A percentile compares a stretch with the other conserved stretches of the same genome.
These are phyloP conservation scores for Proliferodiscus dingleyae DNA, from an alignment of 2,329 filamentous ascomycete species.

Conservation along the genomic window DNA sequence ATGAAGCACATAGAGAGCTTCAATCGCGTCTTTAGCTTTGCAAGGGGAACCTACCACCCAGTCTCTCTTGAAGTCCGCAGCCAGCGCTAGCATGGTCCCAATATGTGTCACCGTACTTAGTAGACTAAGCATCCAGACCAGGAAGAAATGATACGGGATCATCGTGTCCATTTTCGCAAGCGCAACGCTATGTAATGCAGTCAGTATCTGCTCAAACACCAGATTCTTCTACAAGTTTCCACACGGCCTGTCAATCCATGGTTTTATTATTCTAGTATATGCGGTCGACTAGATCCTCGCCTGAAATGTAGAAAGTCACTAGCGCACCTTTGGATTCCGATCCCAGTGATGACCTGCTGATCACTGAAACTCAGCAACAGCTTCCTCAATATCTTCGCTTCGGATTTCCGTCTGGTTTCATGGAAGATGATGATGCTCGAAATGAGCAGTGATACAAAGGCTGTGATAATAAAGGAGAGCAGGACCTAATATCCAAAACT, in stretches of 20 bases:
- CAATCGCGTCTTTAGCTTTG: background rate
- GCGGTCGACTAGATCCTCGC: too few relatives aligned
- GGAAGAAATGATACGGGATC: conserved; percentile 65
- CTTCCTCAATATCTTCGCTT: conserved; percentile 54
- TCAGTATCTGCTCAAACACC: too few relatives aligned
- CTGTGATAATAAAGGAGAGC: conserved; percentile 63
- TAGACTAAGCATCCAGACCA: conserved; percentile 63
- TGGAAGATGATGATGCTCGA: conserved; percentile 54
- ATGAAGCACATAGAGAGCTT: background rate
- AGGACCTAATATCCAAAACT: conserved; percentile 42
- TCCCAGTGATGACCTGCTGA: conserved; percentile 64
- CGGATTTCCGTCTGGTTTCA: conserved; percentile 42
- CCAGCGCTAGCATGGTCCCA: conserved; percentile 57
- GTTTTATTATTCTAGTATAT: too few relatives aligned
- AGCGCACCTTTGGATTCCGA: conserved; percentile 52
- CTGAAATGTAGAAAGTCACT: too few relatives aligned
- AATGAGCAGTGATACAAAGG: conserved; percentile 46
- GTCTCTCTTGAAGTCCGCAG: conserved; percentile 61
- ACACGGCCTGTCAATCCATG: too few relatives aligned
- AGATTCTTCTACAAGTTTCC: too few relatives aligned
- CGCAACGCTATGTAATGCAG: conserved; percentile 45
- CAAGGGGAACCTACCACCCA: conserved; percentile 41
- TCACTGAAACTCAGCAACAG: conserved; percentile 62
- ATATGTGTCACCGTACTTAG: conserved; percentile 63
- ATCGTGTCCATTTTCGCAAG: conserved; percentile 54